phyloP scores from a whole-genome alignment of 1,284 basidiomycete species.

The Fomitiporia mediterranea region DNA sequence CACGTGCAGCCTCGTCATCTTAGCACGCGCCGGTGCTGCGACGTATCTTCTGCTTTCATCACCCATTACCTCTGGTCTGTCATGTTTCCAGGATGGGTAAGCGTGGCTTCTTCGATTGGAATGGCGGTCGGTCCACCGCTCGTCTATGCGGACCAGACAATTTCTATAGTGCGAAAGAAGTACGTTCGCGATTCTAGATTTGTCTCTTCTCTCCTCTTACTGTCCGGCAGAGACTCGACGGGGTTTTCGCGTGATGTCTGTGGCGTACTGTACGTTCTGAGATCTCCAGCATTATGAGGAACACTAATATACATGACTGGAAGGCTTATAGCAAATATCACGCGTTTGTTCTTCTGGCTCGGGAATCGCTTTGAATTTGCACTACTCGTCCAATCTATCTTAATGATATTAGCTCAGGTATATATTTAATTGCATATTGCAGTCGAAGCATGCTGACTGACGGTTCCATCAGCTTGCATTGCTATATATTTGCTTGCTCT shows the following conservation, averaged over 20 bases:
- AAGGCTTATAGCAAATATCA: slow-evolving; percentile 77
- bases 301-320: slow-evolving; percentile 6
- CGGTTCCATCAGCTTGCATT: slow-evolving; percentile 58
- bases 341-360: slow-evolving; percentile 85
- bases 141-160: slow-evolving; percentile 77
- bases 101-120: slow-evolving; percentile 53
- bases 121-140: slow-evolving; percentile 73
- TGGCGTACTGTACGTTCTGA: slow-evolving; percentile 57
- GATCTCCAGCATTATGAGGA: slow-evolving; percentile 13
- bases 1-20: no score
- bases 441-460: slow-evolving; percentile 1
- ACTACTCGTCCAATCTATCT: slow-evolving; percentile 69
- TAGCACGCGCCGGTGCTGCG: not conserved
- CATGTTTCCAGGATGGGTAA: slow-evolving; percentile 46
- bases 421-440: slow-evolving; percentile 22
- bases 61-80: not conserved
- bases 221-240: slow-evolving; percentile 60
- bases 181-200: slow-evolving; percentile 26
- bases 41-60: not conserved
- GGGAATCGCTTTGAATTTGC: slow-evolving; percentile 76
- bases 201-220: slow-evolving; percentile 13
- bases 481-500: slow-evolving; percentile 73
- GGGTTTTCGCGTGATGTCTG: slow-evolving; percentile 84
- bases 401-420: slow-evolving; percentile 81
- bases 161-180: slow-evolving; percentile 71